Conservation (phyloP, 805 yeast species). For the Starmerella bombicola region DNA sequence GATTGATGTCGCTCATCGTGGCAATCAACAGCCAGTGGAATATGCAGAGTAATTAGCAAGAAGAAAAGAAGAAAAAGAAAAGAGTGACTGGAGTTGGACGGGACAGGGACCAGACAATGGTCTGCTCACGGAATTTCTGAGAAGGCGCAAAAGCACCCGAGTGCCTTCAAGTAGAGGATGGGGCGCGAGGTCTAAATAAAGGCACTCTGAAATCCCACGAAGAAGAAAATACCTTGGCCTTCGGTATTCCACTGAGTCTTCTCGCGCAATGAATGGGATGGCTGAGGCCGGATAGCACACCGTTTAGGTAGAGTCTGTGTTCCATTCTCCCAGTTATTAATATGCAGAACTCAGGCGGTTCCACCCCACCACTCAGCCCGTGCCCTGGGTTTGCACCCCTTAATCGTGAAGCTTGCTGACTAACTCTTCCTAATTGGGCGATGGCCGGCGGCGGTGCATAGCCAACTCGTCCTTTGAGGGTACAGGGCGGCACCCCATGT, state of each 20-base stretch:
- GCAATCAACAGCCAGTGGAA: background rate
- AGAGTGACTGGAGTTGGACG: background rate
- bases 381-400: background rate
- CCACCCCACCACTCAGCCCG: background rate
- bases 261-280: constrained; percentile 2
- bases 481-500: too few relatives aligned
- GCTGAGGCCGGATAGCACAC: background rate
- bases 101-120: too few relatives aligned
- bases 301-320: too few relatives aligned
- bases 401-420: background rate
- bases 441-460: too few relatives aligned
- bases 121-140: too few relatives aligned
- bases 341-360: background rate
- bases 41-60: background rate
- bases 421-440: constrained; percentile 2
- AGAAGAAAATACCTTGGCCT: background rate
- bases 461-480: too few relatives aligned
- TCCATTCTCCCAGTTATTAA: background rate
- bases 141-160: background rate
- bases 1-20: constrained; percentile 20
- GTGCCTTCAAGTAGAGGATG: background rate
- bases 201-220: background rate
- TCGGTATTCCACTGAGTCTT: background rate
- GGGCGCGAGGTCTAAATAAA: background rate
- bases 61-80: constrained; percentile 1